Percentiles rank a stretch among this genome's conserved stretches.
These are phyloP conservation scores for Lyophyllum shimeji DNA, from an alignment of 768 basidiomycete genomes.

Conservation along the genomic window DNA sequence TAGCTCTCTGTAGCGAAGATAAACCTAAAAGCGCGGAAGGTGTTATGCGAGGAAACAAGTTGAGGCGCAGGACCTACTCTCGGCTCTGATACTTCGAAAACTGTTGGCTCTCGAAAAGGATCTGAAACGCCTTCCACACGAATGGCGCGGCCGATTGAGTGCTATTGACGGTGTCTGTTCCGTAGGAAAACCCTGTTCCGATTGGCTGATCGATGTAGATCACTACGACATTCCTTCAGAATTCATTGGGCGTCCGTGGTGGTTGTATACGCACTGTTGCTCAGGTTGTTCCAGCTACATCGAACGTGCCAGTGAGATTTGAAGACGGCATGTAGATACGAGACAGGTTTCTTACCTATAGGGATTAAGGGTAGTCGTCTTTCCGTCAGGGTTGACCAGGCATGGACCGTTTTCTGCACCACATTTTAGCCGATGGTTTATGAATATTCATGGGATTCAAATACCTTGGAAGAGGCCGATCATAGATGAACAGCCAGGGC, in stretches of 20 bases:
- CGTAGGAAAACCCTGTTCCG: slow-evolving; percentile 64
- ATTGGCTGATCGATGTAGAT: slow-evolving; percentile 74
- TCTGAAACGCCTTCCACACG: slow-evolving; percentile 64
- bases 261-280: slow-evolving; percentile 48
- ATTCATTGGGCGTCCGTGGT: background rate
- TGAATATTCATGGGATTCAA: background rate
- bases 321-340: background rate
- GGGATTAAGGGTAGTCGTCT: slow-evolving; percentile 55
- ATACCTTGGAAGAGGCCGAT: slow-evolving; percentile 66
- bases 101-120: slow-evolving; percentile 55
- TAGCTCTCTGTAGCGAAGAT: slow-evolving; percentile 68
- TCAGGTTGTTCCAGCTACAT: slow-evolving; percentile 64
- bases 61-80: slow-evolving; percentile 37
- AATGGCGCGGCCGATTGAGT: slow-evolving; percentile 53
- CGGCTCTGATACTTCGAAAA: slow-evolving; percentile 52
- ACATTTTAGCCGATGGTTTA: background rate
- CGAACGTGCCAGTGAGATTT: background rate
- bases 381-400: slow-evolving; percentile 51
- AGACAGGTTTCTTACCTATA: slow-evolving; percentile 40
- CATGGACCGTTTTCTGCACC: slow-evolving; percentile 63
- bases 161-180: slow-evolving; percentile 56
- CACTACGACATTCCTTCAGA: slow-evolving; percentile 35
- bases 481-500: slow-evolving; percentile 63
- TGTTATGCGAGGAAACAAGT: background rate
- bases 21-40: slow-evolving; percentile 37